Evolutionary conservation across 2,329 filamentous ascomycete genomes (phyloP).

Genomic region (Escovopsis sp.): DNA sequence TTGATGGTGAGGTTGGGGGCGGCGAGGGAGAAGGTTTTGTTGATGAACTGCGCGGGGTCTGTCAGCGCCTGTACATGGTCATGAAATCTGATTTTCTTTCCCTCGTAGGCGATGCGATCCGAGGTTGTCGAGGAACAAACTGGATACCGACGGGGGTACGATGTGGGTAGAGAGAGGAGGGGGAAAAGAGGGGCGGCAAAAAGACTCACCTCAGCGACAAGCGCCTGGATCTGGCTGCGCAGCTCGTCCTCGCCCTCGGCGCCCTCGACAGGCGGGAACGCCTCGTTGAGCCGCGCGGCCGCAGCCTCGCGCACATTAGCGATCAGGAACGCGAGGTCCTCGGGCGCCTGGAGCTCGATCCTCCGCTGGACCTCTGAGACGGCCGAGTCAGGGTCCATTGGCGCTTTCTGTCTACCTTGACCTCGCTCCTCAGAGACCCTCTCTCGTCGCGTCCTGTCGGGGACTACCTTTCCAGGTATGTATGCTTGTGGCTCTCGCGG

Average conservation of each 20-base stretch:
- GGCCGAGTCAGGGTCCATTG: conserved; percentile 21
- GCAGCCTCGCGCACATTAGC: conserved; percentile 54
- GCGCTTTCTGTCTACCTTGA: neutral
- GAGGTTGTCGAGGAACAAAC: too few species aligned
- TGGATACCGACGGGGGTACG: too few species aligned
- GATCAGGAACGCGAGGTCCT: conserved; percentile 57
- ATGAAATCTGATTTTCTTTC: too few species aligned
- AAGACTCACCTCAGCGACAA: conserved; percentile 39
- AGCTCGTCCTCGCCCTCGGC: conserved; percentile 34
- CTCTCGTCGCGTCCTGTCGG: neutral
- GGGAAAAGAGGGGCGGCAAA: neutral
- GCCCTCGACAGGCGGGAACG: conserved; percentile 47
- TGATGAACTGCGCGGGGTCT: conserved; percentile 41
- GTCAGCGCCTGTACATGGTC: too few species aligned
- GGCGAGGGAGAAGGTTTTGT: conserved; percentile 42
- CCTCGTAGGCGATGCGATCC: neutral
- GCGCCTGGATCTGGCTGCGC: conserved; percentile 40
- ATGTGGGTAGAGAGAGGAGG: too few species aligned
- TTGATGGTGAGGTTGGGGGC: conserved; percentile 47
- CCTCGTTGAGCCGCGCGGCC: conserved; percentile 48
- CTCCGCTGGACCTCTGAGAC: conserved; percentile 43
- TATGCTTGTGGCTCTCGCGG: too few species aligned
- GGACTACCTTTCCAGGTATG: neutral
- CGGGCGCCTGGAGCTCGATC: conserved; percentile 64
- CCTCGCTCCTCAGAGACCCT: neutral